Base-by-base conservation (phyloP, 306 rosid genomes). In the Lotus japonicus region DNA sequence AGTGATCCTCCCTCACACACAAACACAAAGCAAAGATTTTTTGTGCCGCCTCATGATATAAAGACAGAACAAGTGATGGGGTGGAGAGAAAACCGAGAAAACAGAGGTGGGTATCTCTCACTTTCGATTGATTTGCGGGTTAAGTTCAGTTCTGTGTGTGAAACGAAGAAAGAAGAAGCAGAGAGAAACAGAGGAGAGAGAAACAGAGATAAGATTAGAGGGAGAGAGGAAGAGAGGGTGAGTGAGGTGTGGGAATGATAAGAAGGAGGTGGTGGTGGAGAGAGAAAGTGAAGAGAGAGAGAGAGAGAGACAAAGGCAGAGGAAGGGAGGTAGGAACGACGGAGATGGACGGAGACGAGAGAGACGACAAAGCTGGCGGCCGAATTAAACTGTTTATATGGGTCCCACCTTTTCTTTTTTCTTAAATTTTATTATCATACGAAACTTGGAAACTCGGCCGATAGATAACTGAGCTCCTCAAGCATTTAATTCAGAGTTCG, bases 281-380 rank as follows among this genome's bases (percentile, higher is more conserved):
- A 58, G 79, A 81, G 58, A 73, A 15, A 65, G 13, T n/a, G 33
- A 6, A 64, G 26, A 17, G 79, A 70, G 43, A 53, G 58, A 52
- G 49, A 52, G 64, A 42, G 79, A 48, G 82, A 63, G 87, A 70
- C 88, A 84, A 82, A 82, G 68, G 68, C 71, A 77, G 77, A 57
- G 36, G 36, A 79, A 57, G 74, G 70, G 74, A 57, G 33, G 33
- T 77, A 57, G 74, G 70, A 79, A 72, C 85, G 84, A 72, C 80
- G 92, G 79, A 65, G 92, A 74, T 63, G 95, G 61, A 86, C 89
- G 91, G 84, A 82, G 89, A 79, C 92, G 85, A 84, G 57, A 67
- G 89, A 88, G 87, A 88, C 92, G 99, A 94, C 97, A 88, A 88
- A 88, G 81, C 86, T 60, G 84, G 89, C 95, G 89, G 95, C 90